Conservation (phyloP, 257 asterid genomes). For the Rhazya stricta region DNA sequence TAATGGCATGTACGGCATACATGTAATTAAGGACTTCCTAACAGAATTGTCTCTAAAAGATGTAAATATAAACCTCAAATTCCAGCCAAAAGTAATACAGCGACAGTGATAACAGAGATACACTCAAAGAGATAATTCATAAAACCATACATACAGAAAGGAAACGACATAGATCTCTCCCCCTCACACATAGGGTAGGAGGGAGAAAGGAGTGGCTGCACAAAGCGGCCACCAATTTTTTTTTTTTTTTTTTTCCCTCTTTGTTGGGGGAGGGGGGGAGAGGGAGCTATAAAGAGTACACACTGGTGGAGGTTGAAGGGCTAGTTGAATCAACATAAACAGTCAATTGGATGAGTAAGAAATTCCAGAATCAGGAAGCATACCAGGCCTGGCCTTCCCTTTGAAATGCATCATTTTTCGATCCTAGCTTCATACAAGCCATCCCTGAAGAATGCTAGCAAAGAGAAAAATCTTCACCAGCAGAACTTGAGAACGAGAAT, state of each 20-base stretch:
- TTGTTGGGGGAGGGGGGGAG: neutral
- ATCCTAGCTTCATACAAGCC: slow-evolving; percentile 99
- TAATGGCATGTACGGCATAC: neutral
- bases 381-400: slow-evolving; percentile 95
- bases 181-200: neutral
- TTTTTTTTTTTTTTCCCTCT: neutral
- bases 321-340: neutral
- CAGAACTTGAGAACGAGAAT: slow-evolving; percentile 6
- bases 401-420: slow-evolving; percentile 86
- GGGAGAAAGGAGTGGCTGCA: neutral
- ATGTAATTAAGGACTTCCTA: neutral
- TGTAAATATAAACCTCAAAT: neutral
- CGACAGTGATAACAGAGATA: neutral
- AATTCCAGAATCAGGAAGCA: slow-evolving; percentile 3
- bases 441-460: slow-evolving; percentile 29
- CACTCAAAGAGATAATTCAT: neutral
- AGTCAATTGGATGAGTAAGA: slow-evolving; percentile 10
- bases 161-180: neutral
- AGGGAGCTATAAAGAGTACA: too few species aligned
- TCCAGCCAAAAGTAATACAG: neutral
- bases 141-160: neutral
- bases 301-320: neutral
- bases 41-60: neutral
- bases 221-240: neutral
- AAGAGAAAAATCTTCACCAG: slow-evolving; percentile 4